A percentile compares a stretch with the other conserved stretches of the same genome.
These are phyloP conservation scores for Macrophomina phaseolina DNA, from an alignment of 2,329 filamentous ascomycete species.

Conservation along the genomic window DNA sequence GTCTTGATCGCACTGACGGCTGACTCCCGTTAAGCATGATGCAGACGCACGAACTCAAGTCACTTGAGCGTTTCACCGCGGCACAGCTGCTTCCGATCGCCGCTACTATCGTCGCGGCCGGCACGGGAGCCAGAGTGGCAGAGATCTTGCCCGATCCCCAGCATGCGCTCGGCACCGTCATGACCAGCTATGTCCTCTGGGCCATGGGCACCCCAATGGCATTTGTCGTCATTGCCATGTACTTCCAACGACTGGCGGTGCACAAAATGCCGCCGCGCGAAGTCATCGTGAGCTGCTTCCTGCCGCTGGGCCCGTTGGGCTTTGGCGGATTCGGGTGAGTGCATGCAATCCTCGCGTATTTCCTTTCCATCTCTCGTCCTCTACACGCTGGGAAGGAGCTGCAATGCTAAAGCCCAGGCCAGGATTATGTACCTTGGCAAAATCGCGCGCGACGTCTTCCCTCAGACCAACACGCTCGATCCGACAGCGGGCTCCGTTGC, in stretches of 20 bases:
- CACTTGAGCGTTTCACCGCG: constrained; percentile 59
- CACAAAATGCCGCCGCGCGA: constrained; percentile 67
- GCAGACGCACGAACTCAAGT: constrained; percentile 24
- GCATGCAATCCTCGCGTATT: background rate
- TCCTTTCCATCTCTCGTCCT: background rate
- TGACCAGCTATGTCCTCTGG: constrained; percentile 70
- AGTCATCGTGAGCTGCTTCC: constrained; percentile 67
- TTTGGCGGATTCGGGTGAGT: constrained; percentile 61
- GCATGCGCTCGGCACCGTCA: constrained; percentile 63
- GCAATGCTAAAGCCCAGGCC: background rate
- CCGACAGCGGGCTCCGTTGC: constrained; percentile 54
- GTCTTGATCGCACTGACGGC: background rate
- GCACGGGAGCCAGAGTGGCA: constrained; percentile 66
- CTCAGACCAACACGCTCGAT: constrained; percentile 39
- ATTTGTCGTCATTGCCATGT: constrained; percentile 65
- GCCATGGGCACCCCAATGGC: constrained; percentile 65
- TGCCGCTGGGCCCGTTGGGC: constrained; percentile 68
- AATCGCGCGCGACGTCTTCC: constrained; percentile 46
- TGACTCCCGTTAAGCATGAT: background rate
- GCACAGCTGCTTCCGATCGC: constrained; percentile 68
- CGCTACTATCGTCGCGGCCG: constrained; percentile 66
- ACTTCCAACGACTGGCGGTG: constrained; percentile 69
- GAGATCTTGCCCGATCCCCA: constrained; percentile 58
- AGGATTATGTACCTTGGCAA: constrained; percentile 51
- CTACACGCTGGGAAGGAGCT: background rate